These are phyloP conservation scores for Cryphonectria radicalis DNA, from an alignment of 2,329 filamentous ascomycete species.

Conservation along the genomic window DNA sequence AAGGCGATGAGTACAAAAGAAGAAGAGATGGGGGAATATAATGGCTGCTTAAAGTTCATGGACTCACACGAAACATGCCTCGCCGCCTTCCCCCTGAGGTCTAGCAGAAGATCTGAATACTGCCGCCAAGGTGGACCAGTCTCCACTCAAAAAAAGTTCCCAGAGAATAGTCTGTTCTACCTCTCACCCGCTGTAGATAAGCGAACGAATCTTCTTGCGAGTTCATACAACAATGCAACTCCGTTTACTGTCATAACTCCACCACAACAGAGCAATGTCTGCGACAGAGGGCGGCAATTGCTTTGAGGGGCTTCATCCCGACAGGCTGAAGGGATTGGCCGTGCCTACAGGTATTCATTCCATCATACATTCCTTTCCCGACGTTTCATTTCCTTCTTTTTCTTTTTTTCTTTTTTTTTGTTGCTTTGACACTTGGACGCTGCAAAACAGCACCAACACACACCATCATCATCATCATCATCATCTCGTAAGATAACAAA, in stretches of 20 bases:
- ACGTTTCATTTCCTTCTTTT: not conserved
- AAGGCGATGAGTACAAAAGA: constrained; percentile 19
- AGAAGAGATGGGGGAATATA: constrained; percentile 69
- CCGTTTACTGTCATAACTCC: not conserved
- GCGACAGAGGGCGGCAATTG: constrained; percentile 1
- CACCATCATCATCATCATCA: not conserved
- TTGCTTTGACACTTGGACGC: not conserved
- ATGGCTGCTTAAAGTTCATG: constrained; percentile 69
- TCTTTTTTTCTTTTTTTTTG: no score
- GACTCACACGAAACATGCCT: constrained; percentile 66
- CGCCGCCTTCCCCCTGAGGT: constrained; percentile 20
- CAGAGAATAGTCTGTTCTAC: not conserved
- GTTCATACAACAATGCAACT: not conserved
- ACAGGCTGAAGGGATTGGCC: constrained; percentile 1
- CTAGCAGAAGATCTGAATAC: not conserved
- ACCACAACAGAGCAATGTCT: constrained; percentile 15
- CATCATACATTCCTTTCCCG: not conserved
- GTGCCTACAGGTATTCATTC: constrained; percentile 1
- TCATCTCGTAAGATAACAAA: not conserved
- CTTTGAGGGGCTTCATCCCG: not conserved
- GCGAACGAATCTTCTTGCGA: not conserved
- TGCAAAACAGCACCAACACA: not conserved
- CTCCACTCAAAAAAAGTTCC: constrained; percentile 15
- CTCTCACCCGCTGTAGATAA: not conserved
- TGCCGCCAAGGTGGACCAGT: not conserved